Conservation (phyloP, 2,329 filamentous ascomycete genomes). For the Thelonectria olida region DNA sequence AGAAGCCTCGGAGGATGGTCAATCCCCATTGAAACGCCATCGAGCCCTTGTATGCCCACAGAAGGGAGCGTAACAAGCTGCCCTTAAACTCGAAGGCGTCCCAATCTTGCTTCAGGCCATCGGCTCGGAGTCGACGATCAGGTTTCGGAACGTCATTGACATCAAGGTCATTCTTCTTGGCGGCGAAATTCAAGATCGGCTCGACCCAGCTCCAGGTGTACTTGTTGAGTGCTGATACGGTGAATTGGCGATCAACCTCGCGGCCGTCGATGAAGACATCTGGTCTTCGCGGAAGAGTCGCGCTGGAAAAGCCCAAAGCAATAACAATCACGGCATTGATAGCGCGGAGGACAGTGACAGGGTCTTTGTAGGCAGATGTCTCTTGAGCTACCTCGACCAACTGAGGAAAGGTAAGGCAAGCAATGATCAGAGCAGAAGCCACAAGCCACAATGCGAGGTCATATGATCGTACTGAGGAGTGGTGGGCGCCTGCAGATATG, state of each 20-base stretch:
- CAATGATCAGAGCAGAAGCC: slow-evolving; percentile 56
- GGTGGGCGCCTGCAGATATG: slow-evolving; percentile 57
- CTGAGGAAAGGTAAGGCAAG: slow-evolving; percentile 56
- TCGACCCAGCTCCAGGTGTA: slow-evolving; percentile 74
- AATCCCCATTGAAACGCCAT: slow-evolving; percentile 69
- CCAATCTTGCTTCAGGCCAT: slow-evolving; percentile 61
- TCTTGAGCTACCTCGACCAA: slow-evolving; percentile 47
- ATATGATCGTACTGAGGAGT: slow-evolving; percentile 62
- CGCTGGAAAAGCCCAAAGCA: slow-evolving; percentile 56
- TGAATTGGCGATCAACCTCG: slow-evolving; percentile 71
- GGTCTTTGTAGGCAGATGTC: slow-evolving; percentile 46
- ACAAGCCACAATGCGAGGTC: slow-evolving; percentile 62
- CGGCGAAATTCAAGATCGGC: slow-evolving; percentile 62
- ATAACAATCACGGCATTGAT: slow-evolving; percentile 56
- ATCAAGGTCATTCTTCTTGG: slow-evolving; percentile 67
- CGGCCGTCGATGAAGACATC: slow-evolving; percentile 68
- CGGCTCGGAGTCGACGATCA: slow-evolving; percentile 62
- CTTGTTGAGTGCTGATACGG: slow-evolving; percentile 66
- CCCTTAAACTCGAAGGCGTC: slow-evolving; percentile 54
- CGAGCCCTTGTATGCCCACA: slow-evolving; percentile 64
- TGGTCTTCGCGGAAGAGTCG: slow-evolving; percentile 73
- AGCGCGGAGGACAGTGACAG: slow-evolving; percentile 56
- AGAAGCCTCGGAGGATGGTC: slow-evolving; percentile 61
- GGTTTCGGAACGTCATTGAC: slow-evolving; percentile 70
- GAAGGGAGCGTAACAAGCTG: slow-evolving; percentile 68